Evolutionary conservation across 768 basidiomycete genomes (phyloP).

Genomic region (Podaxis sp.): DNA sequence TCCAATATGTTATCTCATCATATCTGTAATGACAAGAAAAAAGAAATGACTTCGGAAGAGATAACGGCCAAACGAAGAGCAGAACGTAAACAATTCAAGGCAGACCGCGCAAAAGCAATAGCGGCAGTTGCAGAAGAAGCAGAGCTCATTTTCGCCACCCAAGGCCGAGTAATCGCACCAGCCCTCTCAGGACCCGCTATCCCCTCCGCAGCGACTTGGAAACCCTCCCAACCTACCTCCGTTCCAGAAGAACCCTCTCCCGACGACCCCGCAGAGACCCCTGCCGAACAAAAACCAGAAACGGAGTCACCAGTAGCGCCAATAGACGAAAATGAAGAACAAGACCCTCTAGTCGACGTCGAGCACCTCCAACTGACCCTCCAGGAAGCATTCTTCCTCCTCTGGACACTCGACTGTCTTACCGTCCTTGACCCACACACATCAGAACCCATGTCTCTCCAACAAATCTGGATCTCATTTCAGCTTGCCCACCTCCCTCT

Average conservation of each 20-base stretch:
- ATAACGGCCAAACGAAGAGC: conserved; percentile 83
- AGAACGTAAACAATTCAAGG: conserved; percentile 91
- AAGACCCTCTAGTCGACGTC: conserved; percentile 63
- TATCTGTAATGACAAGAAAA: background rate
- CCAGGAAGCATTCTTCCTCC: conserved; percentile 86
- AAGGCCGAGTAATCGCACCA: conserved; percentile 64
- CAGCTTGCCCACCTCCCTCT: conserved; percentile 51
- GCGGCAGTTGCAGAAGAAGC: conserved; percentile 80
- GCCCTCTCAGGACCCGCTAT: conserved; percentile 62
- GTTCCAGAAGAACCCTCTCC: conserved; percentile 15
- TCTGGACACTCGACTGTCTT: conserved; percentile 83
- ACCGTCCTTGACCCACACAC: conserved; percentile 64
- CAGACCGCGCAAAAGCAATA: conserved; percentile 87
- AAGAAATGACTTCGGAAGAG: conserved; percentile 87
- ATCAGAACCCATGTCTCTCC: conserved; percentile 54
- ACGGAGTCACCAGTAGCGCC: conserved; percentile 5
- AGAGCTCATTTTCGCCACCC: conserved; percentile 68
- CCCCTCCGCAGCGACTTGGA: conserved; percentile 83
- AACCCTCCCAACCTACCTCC: conserved; percentile 33
- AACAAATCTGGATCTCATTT: conserved; percentile 65
- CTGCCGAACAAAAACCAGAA: conserved; percentile 28
- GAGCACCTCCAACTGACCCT: conserved; percentile 92
- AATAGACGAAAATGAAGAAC: conserved; percentile 39
- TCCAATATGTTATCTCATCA: background rate
- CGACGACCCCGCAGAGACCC: conserved; percentile 21